Conservation (phyloP, 2,329 filamentous ascomycete genomes). For the Phialophora tarda region DNA sequence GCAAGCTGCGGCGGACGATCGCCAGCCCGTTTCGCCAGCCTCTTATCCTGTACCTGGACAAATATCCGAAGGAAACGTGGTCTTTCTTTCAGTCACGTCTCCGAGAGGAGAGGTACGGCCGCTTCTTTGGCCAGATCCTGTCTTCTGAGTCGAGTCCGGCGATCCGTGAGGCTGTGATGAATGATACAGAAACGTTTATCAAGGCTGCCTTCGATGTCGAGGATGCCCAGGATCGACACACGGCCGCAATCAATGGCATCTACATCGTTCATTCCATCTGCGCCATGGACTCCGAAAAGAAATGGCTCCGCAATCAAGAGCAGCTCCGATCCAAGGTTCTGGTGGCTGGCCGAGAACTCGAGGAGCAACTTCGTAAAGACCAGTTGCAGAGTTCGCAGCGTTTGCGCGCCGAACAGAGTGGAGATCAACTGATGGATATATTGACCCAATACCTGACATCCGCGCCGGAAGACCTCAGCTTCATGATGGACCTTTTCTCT, state of each 20-base stretch:
- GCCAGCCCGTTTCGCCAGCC: constrained; percentile 90
- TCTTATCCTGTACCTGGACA: constrained; percentile 89
- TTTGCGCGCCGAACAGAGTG: constrained; percentile 84
- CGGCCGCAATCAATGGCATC: constrained; percentile 83
- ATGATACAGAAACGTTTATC: constrained; percentile 74
- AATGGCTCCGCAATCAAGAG: constrained; percentile 67
- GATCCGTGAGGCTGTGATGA: constrained; percentile 74
- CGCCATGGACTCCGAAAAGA: constrained; percentile 65
- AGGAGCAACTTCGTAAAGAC: constrained; percentile 73
- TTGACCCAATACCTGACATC: constrained; percentile 79
- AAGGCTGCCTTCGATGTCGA: constrained; percentile 68
- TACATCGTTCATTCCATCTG: constrained; percentile 82
- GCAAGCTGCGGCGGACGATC: constrained; percentile 81
- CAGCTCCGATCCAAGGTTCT: constrained; percentile 65
- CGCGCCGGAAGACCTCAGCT: constrained; percentile 77
- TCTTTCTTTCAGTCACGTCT: constrained; percentile 76
- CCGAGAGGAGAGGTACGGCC: constrained; percentile 83
- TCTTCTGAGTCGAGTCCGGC: constrained; percentile 74
- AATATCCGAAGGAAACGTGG: constrained; percentile 90
- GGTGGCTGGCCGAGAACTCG: constrained; percentile 75
- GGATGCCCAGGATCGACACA: constrained; percentile 70
- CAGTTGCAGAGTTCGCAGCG: constrained; percentile 73
- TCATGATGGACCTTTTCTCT: constrained; percentile 83
- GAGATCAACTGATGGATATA: constrained; percentile 84
- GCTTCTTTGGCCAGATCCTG: constrained; percentile 88